phyloP scores from a whole-genome alignment of 352 stramenopile genomes.

The Phytopythium ostracodes region DNA sequence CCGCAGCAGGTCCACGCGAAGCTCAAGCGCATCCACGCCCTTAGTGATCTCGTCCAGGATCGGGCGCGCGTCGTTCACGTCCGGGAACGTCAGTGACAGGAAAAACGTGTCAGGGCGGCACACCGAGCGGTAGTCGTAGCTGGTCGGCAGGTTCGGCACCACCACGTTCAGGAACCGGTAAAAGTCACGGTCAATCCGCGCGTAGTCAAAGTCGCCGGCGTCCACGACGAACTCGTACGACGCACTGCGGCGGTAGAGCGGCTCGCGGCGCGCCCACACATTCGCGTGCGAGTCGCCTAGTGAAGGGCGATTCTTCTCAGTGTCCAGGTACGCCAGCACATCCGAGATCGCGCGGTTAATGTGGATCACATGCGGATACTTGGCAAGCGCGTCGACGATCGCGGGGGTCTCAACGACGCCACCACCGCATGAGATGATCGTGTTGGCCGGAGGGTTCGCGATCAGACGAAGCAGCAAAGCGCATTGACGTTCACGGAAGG shows the following conservation, averaged over 20 bases:
- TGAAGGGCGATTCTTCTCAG: conserved; percentile 46
- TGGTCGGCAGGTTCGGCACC: conserved; percentile 34
- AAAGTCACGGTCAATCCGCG: conserved; percentile 69
- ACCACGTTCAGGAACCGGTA: conserved; percentile 60
- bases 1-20: conserved; percentile 92
- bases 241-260: conserved; percentile 49
- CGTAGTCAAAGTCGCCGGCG: conserved; percentile 45
- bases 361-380: conserved; percentile 70
- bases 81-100: conserved; percentile 69
- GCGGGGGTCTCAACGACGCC: conserved; percentile 75
- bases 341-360: conserved; percentile 68
- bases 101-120: conserved; percentile 69
- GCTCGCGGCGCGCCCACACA: conserved; percentile 51
- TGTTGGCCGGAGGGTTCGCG: conserved; percentile 45
- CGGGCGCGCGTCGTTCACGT: conserved; percentile 41
- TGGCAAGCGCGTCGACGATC: conserved; percentile 53
- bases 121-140: conserved; percentile 48
- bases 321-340: conserved; percentile 58
- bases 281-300: conserved; percentile 53
- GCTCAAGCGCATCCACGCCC: conserved; percentile 94
- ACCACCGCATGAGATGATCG: conserved; percentile 81
- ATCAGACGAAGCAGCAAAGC: conserved; percentile 59
- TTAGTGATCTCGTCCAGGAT: conserved; percentile 48
- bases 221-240: conserved; percentile 66
- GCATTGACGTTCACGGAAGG: conserved; percentile 68